Evolutionary conservation across 768 basidiomycete species (phyloP).

Genomic region (Scleroderma bovista): DNA sequence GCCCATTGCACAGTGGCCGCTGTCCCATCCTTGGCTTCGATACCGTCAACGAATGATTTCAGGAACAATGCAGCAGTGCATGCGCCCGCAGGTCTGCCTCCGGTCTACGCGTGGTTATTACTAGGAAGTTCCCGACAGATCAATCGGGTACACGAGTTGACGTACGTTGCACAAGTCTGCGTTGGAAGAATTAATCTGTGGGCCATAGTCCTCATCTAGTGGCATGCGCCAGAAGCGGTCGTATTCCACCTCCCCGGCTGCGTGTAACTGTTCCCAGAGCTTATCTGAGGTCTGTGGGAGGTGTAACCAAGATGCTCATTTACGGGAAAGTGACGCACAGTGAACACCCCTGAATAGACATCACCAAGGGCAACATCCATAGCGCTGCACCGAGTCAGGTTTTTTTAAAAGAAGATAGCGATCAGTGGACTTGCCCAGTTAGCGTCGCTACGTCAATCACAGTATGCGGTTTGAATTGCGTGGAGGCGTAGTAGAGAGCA

Average conservation of each 20-base stretch:
- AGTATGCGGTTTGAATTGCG: slow-evolving; percentile 73
- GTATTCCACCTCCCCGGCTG: slow-evolving; percentile 67
- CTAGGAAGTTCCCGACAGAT: neutral
- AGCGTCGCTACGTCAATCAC: slow-evolving; percentile 86
- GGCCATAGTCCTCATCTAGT: slow-evolving; percentile 73
- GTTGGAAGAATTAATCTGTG: slow-evolving; percentile 71
- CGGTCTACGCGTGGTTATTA: slow-evolving; percentile 40
- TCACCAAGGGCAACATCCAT: slow-evolving; percentile 72
- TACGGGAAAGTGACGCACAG: slow-evolving; percentile 36
- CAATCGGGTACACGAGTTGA: neutral
- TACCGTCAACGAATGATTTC: slow-evolving; percentile 74
- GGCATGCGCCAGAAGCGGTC: slow-evolving; percentile 92
- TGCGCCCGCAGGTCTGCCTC: slow-evolving; percentile 66
- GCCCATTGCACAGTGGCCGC: slow-evolving; percentile 69
- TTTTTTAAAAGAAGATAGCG: too few species aligned
- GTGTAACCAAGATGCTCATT: too few species aligned
- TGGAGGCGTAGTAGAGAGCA: slow-evolving; percentile 77
- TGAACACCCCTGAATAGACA: slow-evolving; percentile 72
- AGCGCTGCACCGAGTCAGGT: slow-evolving; percentile 39
- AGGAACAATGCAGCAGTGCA: slow-evolving; percentile 87
- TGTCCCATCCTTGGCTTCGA: slow-evolving; percentile 54
- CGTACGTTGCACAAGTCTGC: slow-evolving; percentile 70
- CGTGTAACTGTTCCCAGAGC: slow-evolving; percentile 65
- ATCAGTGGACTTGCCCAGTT: slow-evolving; percentile 49
- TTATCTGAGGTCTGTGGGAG: slow-evolving; percentile 56